Base-by-base conservation (phyloP, 306 rosid species). In the Hylodesmum podocarpum region DNA sequence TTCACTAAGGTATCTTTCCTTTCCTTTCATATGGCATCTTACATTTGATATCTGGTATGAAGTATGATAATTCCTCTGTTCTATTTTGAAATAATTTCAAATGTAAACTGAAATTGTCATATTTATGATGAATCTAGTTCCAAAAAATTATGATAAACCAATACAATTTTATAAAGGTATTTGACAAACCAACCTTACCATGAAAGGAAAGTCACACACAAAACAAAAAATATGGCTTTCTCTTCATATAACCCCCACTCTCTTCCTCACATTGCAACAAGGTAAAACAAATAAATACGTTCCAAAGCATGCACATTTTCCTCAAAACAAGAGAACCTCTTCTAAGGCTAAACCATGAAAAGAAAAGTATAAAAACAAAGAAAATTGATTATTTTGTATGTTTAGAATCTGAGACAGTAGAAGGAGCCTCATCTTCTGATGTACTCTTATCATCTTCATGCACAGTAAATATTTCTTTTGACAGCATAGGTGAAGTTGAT, bases 321-420 rank as follows among this genome's bases (percentile, higher is more conserved):
- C 77, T 54, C 46, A 4, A 66, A 83, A 75, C 64, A 63, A 64
- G 53, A 75, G 43, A 80, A 37, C 41, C 29, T 16, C 54, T 51
- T 80, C 87, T 80, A 91, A 63, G 27, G 81, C 73, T 78, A 89
- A 53, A 66, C 68, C 84, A 87, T 81, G 66, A 68, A 53, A 51
- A 21, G 31, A 41, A 77, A 65, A 65, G 44, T 12, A n/a, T 4
- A 37, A 63, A 16, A 63, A 5, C 4, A 29, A 46, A 47, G 41
- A 41, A n/a, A n/a, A n/a, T n/a, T n/a, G 70, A 57, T 80, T 81
- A 84, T 66, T 82, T 79, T 37, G 84, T 84, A 40, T 83, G 80
- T 31, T 75, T 70, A 59, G 80, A 46, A 82, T 8, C 73, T 41
- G 75, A 61, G 24, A 36, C 40, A 73, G 55, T 80, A 11, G 70